Base-by-base conservation (phyloP, 2,329 filamentous ascomycete genomes). In the Pseudocercospora vitis region DNA sequence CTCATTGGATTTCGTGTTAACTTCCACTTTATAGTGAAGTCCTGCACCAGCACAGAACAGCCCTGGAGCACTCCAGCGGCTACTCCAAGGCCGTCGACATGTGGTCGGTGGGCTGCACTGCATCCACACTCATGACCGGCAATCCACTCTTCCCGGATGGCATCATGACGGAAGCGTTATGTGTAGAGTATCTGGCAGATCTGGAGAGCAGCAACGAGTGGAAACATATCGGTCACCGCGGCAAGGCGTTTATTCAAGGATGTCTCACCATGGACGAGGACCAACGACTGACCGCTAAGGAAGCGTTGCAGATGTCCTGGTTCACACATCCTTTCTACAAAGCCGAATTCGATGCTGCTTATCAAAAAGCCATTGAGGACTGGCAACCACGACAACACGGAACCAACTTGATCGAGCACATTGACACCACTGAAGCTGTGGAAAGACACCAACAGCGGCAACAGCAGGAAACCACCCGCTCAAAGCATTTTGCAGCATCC, bases 1-100 rank as follows among this genome's bases (percentile, higher is more conserved):
- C 9, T 23, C n/a, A n/a, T 14, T 5, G 24, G 8, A 11, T 26
- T 21, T n/a, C n/a, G n/a, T 18, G 19, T 55, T 61, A 31, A 62
- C 19, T 12, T 8, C 35, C 6, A 29, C 26, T 45, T 32, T 32
- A 65, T 65, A 53, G 76, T 72, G 60, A 71, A 73, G 35, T 75
- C 68, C 55, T 57, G 52, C 11, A 55, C 54, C 24, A 67, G 64
- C 21, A 61, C 63, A 7, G 29, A 9, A n/a, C 57, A 11, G 47
- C 54, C 21, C 37, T 52, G 6, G 52, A 57, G 16, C 28, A 32
- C 1, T 56, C 64, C 1, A 40, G 63, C 29, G 79, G 80, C 2
- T 85, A 85, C 64, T 81, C 79, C 23, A 78, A 78, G 62, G 75
- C 79, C 7, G 74, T 84, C 7, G 83, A 86, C 59, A 75, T 86